phyloP scores from a whole-genome alignment of 2,329 filamentous ascomycete genomes.

The Arthrobotrys iridis region DNA sequence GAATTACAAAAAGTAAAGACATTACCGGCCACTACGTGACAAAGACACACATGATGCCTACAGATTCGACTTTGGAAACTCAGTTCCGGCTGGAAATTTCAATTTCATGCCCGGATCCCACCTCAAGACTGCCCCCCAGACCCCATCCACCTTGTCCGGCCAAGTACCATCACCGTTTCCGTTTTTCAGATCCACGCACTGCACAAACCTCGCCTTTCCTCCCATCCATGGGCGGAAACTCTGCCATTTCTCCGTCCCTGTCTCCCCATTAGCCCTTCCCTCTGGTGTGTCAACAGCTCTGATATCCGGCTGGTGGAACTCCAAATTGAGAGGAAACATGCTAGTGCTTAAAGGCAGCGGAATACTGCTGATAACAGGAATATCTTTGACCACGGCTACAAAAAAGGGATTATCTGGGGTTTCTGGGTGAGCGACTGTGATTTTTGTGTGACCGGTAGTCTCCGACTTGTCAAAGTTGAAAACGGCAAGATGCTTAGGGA shows the following conservation, averaged over 20 bases:
- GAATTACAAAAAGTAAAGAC: not conserved
- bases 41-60: not conserved
- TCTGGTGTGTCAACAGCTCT: constrained; percentile 29
- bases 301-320: constrained; percentile 42
- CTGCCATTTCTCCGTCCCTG: constrained; percentile 33
- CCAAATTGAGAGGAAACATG: constrained; percentile 35
- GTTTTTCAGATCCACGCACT: constrained; percentile 49
- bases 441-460: constrained; percentile 28
- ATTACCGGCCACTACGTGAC: not conserved
- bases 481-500: constrained; percentile 68
- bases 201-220: constrained; percentile 36
- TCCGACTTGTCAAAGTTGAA: constrained; percentile 63
- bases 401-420: constrained; percentile 39
- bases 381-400: constrained; percentile 34
- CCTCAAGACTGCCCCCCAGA: constrained; percentile 34
- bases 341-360: constrained; percentile 34
- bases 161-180: constrained; percentile 51
- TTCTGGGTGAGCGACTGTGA: constrained; percentile 46
- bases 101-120: constrained; percentile 40
- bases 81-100: constrained; percentile 36
- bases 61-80: constrained; percentile 22
- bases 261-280: constrained; percentile 38
- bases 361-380: constrained; percentile 37
- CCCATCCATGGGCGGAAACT: constrained; percentile 31
- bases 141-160: constrained; percentile 45